Evolutionary conservation across 2,329 filamentous ascomycete species (phyloP), one percentile per base, ranked within the genome.

Genomic region (Graphiopsis chlorocephala): DNA sequence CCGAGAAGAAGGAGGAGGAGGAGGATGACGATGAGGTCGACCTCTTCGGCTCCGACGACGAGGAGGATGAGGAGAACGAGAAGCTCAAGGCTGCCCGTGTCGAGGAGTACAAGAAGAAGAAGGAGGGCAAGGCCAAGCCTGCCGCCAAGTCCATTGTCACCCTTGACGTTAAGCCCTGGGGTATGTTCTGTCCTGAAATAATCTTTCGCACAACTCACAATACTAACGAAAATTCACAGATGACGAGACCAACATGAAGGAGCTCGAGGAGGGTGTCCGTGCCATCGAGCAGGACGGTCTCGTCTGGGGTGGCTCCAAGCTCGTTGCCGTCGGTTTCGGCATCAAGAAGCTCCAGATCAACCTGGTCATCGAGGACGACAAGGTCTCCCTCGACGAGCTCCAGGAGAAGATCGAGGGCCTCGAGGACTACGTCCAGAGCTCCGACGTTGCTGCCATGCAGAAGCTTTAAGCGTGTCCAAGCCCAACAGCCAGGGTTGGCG

Each of bases 291-390:
- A 90, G 86, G 94, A 98, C 58, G 95, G 95, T 83, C 91, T 99
- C 68, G 89, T 96, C 70, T 99, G 95, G 95, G 94, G 94, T 88
- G 88, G 85, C 70, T 93, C 91, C 80, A 91, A 95, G 86, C 85
- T 97, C 71, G 89, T 96, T 61, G 80, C 93, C 71, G 89, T 99
- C 75, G 94, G 93, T 76, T 99, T 92, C 86, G 95, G 95, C 86
- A 96, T 99, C 86, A 95, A 91, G 87, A 98, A 98, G 88, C 89
- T 99, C 70, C 94, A 98, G 87, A 96, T 99, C 85, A 98, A 92
- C 89, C 82, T 98, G 73, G 93, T 98, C 74, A 84, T 98, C 71
- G 95, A 98, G 86, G 95, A 99, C 79, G 94, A 98, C 72, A 97
- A 97, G 88, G 81, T 99, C 78, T 93, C 91, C 72, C 80, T 91